Evolutionary conservation across 2,329 filamentous ascomycete species (phyloP), one percentile per base, ranked within the genome.

Genomic region (Trichoderma sp.): DNA sequence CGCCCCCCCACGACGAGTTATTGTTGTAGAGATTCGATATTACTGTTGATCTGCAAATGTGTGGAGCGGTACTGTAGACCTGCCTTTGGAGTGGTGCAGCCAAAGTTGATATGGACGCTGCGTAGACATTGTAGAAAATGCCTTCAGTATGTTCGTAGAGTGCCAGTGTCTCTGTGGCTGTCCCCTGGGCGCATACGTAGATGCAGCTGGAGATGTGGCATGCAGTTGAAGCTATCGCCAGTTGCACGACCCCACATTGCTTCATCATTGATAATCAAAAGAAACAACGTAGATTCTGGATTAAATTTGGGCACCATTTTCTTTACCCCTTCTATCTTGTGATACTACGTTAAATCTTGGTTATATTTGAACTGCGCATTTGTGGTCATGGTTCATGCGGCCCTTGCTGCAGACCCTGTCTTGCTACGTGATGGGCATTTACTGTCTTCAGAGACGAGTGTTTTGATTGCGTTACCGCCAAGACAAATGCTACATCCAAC

Each of bases 151-250:
- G n/a, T 14, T n/a, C 47, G 37, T 65, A 47, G 29, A 33, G 14
- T 21, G 27, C 11, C 19, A 37, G 53, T 27, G 13, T 33, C 52
- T 8, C 27, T 58, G 27, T 43, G 27, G 24, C 13, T 8, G 3
- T 16, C 19, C 24, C 29, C 37, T 40, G 13, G 10, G 29, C 14
- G 13, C 27, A 21, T 4, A 27, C 27, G 27, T n/a, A 35, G 53
- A 10, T 8, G 21, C 27, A 35, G 8, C 37, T 33, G 5, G 55
- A 14, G 29, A 33, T n/a, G 13, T 4, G 11, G 13, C 43, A 19
- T 10, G 21, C 19, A 13, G 35, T 4, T 49, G 62, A 66, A 58
- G 53, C 62, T 66, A 66, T 66, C 57, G 52, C 62, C 62, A 66
- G 62, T n/a, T 6, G 14, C 27, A 19, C n/a, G n/a, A 31, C 14